Evolutionary conservation across 495 filamentous ascomycete genomes (phyloP).

Genomic region (Penicillium salamii): DNA sequence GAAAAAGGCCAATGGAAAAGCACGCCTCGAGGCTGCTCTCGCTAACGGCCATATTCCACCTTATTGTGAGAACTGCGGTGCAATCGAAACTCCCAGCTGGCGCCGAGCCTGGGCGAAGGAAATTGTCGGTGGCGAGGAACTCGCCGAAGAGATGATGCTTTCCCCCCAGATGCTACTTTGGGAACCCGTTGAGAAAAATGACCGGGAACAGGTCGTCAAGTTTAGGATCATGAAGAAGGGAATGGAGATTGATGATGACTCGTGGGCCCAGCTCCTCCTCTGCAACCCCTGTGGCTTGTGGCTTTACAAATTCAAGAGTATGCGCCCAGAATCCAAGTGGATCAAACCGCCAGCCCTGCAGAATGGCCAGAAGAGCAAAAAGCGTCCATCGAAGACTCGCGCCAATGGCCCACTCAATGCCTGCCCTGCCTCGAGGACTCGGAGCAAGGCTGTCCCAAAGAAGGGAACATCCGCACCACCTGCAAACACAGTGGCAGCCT

Average conservation of each 20-base stretch:
- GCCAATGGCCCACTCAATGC: constrained; percentile 30
- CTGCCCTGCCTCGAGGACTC: constrained; percentile 27
- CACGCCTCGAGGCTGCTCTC: constrained; percentile 61
- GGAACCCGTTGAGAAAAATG: constrained; percentile 60
- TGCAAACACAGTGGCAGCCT: constrained; percentile 17
- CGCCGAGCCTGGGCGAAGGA: constrained; percentile 79
- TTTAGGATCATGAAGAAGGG: constrained; percentile 78
- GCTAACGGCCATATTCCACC: constrained; percentile 71
- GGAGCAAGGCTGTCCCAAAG: constrained; percentile 28
- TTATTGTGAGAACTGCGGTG: constrained; percentile 88
- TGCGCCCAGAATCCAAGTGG: constrained; percentile 83
- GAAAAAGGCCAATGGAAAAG: constrained; percentile 39
- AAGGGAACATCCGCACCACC: constrained; percentile 11
- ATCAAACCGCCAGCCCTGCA: constrained; percentile 48
- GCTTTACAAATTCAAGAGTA: constrained; percentile 80
- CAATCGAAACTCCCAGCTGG: constrained; percentile 94
- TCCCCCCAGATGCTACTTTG: constrained; percentile 60
- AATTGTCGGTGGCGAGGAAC: constrained; percentile 55
- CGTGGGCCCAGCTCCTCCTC: constrained; percentile 66
- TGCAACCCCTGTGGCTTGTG: constrained; percentile 98
- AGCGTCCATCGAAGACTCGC: constrained; percentile 37
- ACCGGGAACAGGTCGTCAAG: constrained; percentile 52
- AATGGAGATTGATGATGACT: constrained; percentile 54
- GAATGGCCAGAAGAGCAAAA: constrained; percentile 36
- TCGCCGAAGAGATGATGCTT: constrained; percentile 65